phyloP scores from a whole-genome alignment of 2,329 filamentous ascomycete genomes.

The Colletotrichum kahawae region DNA sequence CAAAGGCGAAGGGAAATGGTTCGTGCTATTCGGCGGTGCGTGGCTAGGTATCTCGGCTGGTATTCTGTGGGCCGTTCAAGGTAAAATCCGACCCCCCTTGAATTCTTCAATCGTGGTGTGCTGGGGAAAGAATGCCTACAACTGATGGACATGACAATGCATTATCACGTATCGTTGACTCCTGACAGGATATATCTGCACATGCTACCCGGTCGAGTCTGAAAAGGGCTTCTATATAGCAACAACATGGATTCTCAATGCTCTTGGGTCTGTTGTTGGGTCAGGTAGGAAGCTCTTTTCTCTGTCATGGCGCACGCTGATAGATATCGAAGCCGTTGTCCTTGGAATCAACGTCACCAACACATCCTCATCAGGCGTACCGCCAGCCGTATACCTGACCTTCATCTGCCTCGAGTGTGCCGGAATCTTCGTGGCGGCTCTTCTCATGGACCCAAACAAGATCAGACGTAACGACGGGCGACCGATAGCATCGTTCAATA shows the following conservation, averaged over 20 bases:
- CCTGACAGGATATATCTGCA: background rate
- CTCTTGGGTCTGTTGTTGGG: background rate
- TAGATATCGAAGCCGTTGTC: background rate
- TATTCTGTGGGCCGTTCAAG: background rate
- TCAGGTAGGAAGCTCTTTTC: background rate
- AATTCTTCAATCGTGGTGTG: background rate
- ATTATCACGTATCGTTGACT: background rate
- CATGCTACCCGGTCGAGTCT: background rate
- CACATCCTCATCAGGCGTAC: background rate
- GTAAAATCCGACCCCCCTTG: background rate
- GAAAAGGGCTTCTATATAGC: background rate
- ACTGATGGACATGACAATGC: background rate
- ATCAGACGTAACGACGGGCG: background rate
- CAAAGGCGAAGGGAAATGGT: background rate
- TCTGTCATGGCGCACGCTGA: background rate
- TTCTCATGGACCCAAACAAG: background rate
- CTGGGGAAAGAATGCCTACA: background rate
- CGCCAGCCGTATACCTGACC: background rate
- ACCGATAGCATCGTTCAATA: background rate
- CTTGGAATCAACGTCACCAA: background rate
- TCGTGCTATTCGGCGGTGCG: background rate
- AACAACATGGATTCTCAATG: background rate
- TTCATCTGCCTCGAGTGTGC: background rate
- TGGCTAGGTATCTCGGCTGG: background rate
- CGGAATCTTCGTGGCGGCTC: background rate